phyloP scores from a whole-genome alignment of 257 asterid species.

The Petrea volubilis region DNA sequence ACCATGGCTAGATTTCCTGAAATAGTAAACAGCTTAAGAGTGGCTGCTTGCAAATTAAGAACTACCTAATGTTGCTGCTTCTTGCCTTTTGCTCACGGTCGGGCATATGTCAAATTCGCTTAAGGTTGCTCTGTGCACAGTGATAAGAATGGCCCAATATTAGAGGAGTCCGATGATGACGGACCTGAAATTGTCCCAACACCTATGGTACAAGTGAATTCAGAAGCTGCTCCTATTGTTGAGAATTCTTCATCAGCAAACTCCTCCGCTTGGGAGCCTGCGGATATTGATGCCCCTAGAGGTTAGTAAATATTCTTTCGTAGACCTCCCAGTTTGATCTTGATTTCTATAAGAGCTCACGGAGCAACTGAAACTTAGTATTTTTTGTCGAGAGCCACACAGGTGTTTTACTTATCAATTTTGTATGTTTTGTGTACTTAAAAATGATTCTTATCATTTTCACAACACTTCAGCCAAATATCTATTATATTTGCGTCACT shows the following conservation, averaged over 20 bases:
- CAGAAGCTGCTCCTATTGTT: slow-evolving; percentile 40
- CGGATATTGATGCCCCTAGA: slow-evolving; percentile 76
- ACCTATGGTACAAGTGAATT: slow-evolving; percentile 44
- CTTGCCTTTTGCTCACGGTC: slow-evolving; percentile 18
- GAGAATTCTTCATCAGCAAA: slow-evolving; percentile 52
- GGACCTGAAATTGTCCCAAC: slow-evolving; percentile 49
- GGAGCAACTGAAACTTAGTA: slow-evolving; percentile 6
- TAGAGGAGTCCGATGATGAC: slow-evolving; percentile 50
- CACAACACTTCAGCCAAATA: slow-evolving; percentile 9
- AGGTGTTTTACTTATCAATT: not conserved
- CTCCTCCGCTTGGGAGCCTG: slow-evolving; percentile 57
- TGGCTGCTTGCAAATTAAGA: not conserved
- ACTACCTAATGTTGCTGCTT: slow-evolving; percentile 11
- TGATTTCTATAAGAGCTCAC: slow-evolving; percentile 13
- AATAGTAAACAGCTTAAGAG: not conserved
- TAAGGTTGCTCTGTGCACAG: slow-evolving; percentile 49
- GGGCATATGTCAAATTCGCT: slow-evolving; percentile 21
- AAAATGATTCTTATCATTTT: not conserved
- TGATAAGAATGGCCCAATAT: slow-evolving; percentile 36
- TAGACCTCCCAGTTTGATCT: not conserved
- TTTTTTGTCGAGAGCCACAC: not conserved
- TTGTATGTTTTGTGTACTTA: not conserved
- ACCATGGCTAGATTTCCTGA: not conserved
- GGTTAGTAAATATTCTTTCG: slow-evolving; percentile 52
- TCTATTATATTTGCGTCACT: slow-evolving; percentile 1